A percentile compares a stretch with the other conserved stretches of the same genome.
Conservation (phyloP, 305 asterid genomes). For the Solanum hybrid region DNA sequence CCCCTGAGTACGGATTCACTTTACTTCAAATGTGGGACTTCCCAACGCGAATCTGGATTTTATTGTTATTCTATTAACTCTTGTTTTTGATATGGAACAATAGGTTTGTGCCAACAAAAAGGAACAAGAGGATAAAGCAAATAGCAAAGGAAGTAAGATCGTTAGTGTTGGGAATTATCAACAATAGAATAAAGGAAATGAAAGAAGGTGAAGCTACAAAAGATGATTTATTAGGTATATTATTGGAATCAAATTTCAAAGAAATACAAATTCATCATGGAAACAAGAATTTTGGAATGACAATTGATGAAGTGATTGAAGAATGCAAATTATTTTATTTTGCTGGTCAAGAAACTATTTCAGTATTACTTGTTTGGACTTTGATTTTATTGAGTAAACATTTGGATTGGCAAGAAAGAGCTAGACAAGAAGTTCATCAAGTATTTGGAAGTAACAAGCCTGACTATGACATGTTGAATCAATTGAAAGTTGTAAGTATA, state of each 20-base stretch:
- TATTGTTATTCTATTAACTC: not conserved
- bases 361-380: slow-evolving; percentile 24
- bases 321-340: slow-evolving; percentile 29
- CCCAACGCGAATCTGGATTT: not conserved
- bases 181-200: slow-evolving; percentile 5
- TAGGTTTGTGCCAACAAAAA: slow-evolving; percentile 9
- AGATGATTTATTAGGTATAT: slow-evolving; percentile 1
- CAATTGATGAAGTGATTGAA: slow-evolving; percentile 22
- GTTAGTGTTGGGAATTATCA: not conserved
- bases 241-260: slow-evolving; percentile 7
- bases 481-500: slow-evolving; percentile 26
- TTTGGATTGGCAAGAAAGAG: slow-evolving; percentile 32
- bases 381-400: slow-evolving; percentile 21
- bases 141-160: slow-evolving; percentile 4
- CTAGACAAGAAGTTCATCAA: slow-evolving; percentile 26
- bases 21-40: not conserved
- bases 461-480: slow-evolving; percentile 11
- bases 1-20: not conserved
- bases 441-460: slow-evolving; percentile 20
- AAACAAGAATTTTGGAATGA: slow-evolving; percentile 12
- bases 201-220: slow-evolving; percentile 1
- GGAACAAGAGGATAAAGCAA: slow-evolving; percentile 3
- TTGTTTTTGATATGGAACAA: slow-evolving; percentile 2
- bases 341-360: slow-evolving; percentile 26
- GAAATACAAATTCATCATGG: not conserved